Conservation (phyloP, 228 moss, liverwort and hornwort genomes). For the Sphagnum fallax region DNA sequence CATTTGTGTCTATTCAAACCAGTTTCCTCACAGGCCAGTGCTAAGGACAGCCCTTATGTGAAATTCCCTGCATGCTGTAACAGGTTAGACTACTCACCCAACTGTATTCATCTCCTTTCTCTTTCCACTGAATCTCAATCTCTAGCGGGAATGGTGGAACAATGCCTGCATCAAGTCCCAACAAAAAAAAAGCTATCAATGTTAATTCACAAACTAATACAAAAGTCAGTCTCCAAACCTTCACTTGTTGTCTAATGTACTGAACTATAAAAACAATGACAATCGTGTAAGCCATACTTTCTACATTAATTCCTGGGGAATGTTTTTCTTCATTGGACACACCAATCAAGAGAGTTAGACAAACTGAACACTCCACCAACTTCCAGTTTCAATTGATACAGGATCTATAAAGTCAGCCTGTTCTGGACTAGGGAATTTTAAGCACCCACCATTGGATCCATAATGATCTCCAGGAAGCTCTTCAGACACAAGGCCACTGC, state of each 20-base stretch:
- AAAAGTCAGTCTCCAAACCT: not conserved
- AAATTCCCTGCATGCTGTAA: too few species aligned
- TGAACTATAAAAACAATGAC: too few species aligned
- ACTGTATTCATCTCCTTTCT: constrained; percentile 32
- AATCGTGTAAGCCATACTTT: too few species aligned
- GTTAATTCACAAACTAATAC: not conserved
- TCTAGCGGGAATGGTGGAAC: constrained; percentile 84
- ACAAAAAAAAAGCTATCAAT: not conserved
- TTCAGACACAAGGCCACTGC: constrained; percentile 71
- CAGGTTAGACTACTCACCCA: constrained; percentile 41
- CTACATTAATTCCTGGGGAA: too few species aligned
- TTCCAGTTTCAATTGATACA: too few species aligned
- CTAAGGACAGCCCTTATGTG: too few species aligned
- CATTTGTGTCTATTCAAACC: too few species aligned
- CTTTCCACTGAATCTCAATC: constrained; percentile 88
- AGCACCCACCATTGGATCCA: constrained; percentile 60
- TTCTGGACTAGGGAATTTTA: not conserved
- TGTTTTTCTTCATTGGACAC: too few species aligned
- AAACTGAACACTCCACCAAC: too few species aligned
- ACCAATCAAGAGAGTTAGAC: too few species aligned
- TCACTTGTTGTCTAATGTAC: not conserved
- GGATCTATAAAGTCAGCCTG: too few species aligned
- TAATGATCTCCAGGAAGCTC: constrained; percentile 68
- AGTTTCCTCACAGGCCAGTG: too few species aligned
- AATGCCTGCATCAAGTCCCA: constrained; percentile 46